These are phyloP conservation scores for Psilocybe mexicana DNA, from an alignment of 1,284 basidiomycete species.

Conservation along the genomic window DNA sequence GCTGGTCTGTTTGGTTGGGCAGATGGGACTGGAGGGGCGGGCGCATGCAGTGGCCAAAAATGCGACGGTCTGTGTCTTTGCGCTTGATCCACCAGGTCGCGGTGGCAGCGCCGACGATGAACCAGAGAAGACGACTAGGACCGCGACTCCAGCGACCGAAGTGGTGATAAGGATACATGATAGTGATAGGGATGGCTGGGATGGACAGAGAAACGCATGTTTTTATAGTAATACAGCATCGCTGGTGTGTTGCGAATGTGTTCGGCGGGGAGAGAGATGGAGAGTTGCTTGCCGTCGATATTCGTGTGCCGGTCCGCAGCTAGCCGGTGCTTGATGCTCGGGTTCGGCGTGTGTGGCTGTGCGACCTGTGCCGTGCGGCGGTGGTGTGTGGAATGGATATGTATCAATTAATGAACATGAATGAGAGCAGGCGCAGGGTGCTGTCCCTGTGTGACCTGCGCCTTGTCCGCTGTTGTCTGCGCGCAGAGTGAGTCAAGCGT, in stretches of 20 bases:
- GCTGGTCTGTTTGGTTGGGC: background rate
- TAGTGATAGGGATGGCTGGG: background rate
- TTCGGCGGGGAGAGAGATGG: constrained; percentile 1
- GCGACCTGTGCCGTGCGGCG: background rate
- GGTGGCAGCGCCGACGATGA: constrained; percentile 56
- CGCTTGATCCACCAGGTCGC: constrained; percentile 51
- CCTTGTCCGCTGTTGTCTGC: background rate
- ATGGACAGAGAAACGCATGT: background rate
- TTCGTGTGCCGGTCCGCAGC: background rate
- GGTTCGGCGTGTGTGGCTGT: background rate
- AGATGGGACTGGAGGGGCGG: constrained; percentile 14
- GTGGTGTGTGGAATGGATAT: background rate
- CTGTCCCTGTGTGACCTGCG: background rate
- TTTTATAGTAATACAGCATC: background rate
- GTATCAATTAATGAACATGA: too few relatives aligned
- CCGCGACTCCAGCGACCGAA: constrained; percentile 35
- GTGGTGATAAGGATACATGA: constrained; percentile 32
- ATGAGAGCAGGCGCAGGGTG: background rate
- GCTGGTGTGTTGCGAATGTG: constrained; percentile 6
- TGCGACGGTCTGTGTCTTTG: constrained; percentile 26
- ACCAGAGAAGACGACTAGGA: constrained; percentile 66
- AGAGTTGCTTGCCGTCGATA: background rate
- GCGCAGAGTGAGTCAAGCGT: background rate
- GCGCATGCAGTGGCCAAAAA: constrained; percentile 32
- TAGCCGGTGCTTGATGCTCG: background rate